Percentiles rank a stretch among this genome's conserved stretches.
Evolutionary conservation across 305 asterid genomes (phyloP).

Genomic region (Solanum hybrid): DNA sequence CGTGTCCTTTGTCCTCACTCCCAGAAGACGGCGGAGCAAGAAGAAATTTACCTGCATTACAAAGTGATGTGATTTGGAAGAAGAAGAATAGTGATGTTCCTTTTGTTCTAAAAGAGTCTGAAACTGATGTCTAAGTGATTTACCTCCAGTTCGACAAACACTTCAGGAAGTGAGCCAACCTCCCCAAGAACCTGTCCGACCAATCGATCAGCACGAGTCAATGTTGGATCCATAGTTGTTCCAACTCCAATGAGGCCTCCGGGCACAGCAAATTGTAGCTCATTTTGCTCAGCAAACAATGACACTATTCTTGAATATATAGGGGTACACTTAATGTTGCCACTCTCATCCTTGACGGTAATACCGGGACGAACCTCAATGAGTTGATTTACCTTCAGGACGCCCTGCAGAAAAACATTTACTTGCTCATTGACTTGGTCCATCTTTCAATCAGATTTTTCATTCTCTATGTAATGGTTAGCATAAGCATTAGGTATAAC

Average conservation of each 20-base stretch:
- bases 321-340: conserved; percentile 88
- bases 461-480: background rate
- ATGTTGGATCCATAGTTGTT: conserved; percentile 95
- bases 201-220: conserved; percentile 96
- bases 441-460: background rate
- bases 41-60: conserved; percentile 74
- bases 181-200: conserved; percentile 99
- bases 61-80: background rate
- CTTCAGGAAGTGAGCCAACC: conserved; percentile 90
- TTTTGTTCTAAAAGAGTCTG: background rate
- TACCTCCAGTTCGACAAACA: conserved; percentile 87
- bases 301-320: conserved; percentile 89
- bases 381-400: conserved; percentile 71
- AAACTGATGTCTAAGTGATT: background rate
- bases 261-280: conserved; percentile 90
- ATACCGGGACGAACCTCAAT: conserved; percentile 96
- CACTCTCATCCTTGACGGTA: conserved; percentile 84
- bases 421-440: background rate
- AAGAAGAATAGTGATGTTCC: background rate
- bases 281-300: conserved; percentile 88
- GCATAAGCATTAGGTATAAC: background rate
- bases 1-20: conserved; percentile 87
- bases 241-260: conserved; percentile 99
- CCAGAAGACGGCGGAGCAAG: conserved; percentile 71
- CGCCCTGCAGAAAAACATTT: conserved; percentile 55